Evolutionary conservation across 1,139 yeast genomes (phyloP).

Genomic region (Hemisphaericaspora lyxosophila): DNA sequence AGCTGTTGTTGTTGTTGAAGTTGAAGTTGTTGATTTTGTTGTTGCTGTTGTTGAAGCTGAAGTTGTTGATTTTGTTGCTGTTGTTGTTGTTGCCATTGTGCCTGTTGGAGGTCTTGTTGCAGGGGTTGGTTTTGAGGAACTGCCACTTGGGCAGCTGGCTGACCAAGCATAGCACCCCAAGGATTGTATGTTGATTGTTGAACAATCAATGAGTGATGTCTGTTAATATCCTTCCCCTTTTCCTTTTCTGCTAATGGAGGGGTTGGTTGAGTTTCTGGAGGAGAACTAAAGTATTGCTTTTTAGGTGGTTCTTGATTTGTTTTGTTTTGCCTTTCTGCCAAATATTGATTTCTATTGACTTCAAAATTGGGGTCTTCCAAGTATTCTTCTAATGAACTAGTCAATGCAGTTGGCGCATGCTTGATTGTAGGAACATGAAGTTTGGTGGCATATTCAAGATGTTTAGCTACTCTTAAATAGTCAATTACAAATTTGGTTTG

Average conservation of each 20-base stretch:
- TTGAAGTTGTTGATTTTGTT: conserved; percentile 10
- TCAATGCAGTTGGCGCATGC: conserved; percentile 94
- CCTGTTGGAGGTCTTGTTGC: conserved; percentile 15
- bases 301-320: not conserved
- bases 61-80: conserved; percentile 10
- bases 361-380: conserved; percentile 85
- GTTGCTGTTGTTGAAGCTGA: conserved; percentile 7
- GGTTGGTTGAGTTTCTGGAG: conserved; percentile 16
- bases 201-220: conserved; percentile 34
- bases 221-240: conserved; percentile 14
- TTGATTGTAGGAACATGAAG: conserved; percentile 92
- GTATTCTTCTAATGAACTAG: conserved; percentile 84
- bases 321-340: conserved; percentile 54
- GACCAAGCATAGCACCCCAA: conserved; percentile 30
- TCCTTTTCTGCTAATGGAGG: conserved; percentile 9
- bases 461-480: conserved; percentile 85
- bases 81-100: conserved; percentile 11
- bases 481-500: conserved; percentile 86
- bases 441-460: conserved; percentile 81
- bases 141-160: not conserved
- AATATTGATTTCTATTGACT: conserved; percentile 70
- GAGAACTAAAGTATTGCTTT: conserved; percentile 1
- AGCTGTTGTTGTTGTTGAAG: conserved; percentile 15
- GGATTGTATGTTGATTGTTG: conserved; percentile 48
- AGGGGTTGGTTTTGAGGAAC: conserved; percentile 16